These are phyloP conservation scores for Drosera capensis DNA, from an alignment of 148 eudicot genomes.

Conservation along the genomic window DNA sequence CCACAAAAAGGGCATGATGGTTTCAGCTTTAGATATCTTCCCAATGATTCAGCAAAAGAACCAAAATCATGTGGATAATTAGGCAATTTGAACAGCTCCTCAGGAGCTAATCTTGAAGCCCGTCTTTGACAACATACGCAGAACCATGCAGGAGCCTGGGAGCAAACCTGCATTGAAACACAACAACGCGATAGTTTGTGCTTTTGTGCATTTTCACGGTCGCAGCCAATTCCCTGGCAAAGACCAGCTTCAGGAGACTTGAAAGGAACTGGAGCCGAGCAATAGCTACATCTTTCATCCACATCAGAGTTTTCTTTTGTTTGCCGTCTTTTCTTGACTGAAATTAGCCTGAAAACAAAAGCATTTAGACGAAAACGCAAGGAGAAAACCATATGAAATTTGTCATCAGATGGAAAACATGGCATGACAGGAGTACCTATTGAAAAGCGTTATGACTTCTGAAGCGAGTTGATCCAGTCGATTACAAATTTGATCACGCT, in stretches of 20 bases:
- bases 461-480: constrained; percentile 32
- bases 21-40: constrained; percentile 10
- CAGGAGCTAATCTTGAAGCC: constrained; percentile 41
- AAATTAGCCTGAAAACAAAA: not conserved
- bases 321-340: constrained; percentile 19
- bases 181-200: constrained; percentile 62
- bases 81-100: constrained; percentile 29
- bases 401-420: not conserved
- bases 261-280: constrained; percentile 51
- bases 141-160: constrained; percentile 57
- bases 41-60: constrained; percentile 9
- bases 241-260: constrained; percentile 49
- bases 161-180: constrained; percentile 63
- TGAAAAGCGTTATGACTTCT: constrained; percentile 25
- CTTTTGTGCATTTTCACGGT: constrained; percentile 15
- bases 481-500: constrained; percentile 18
- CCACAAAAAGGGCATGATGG: constrained; percentile 90
- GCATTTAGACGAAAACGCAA: no score
- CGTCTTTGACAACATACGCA: constrained; percentile 65
- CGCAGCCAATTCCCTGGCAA: constrained; percentile 28
- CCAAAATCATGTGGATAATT: constrained; percentile 24
- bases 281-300: constrained; percentile 51
- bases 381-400: no score
- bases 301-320: constrained; percentile 12
- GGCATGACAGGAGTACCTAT: constrained; percentile 27